phyloP scores from a whole-genome alignment of 2,329 filamentous ascomycete species.

The Cercospora sp. region DNA sequence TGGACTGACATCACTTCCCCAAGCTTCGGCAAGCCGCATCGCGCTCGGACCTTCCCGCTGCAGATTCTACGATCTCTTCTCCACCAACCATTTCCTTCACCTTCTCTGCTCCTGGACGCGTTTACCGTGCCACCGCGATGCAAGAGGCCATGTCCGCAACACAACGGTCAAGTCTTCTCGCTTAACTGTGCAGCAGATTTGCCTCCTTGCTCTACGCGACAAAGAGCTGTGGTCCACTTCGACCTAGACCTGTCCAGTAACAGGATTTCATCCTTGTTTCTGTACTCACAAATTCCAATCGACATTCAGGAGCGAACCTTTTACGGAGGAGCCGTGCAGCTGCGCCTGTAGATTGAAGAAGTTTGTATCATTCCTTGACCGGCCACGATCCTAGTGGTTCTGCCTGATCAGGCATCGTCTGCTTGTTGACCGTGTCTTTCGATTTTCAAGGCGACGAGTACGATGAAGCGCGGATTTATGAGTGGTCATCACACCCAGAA shows the following conservation, averaged over 20 bases:
- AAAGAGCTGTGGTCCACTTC: not conserved
- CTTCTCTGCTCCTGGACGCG: not conserved
- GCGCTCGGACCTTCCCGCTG: not conserved
- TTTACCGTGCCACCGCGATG: not conserved
- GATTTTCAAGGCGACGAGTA: not conserved
- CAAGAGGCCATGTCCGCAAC: not conserved
- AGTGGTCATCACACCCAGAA: not conserved
- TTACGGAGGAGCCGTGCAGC: too few relatives aligned
- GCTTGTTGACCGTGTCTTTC: not conserved
- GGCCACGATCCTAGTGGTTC: not conserved
- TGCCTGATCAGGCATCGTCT: not conserved
- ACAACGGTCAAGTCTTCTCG: not conserved
- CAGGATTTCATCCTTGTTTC: not conserved
- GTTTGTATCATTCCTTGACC: not conserved
- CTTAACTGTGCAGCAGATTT: not conserved
- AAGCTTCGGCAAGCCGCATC: slow-evolving; percentile 4
- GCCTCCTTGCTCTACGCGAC: not conserved
- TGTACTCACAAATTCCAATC: not conserved
- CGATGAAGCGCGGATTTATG: not conserved
- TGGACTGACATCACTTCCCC: slow-evolving; percentile 8
- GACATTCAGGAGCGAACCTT: not conserved
- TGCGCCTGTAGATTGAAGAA: not conserved
- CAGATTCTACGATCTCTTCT: slow-evolving; percentile 9
- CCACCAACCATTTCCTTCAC: slow-evolving; percentile 4
- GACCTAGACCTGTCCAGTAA: not conserved